Base-by-base conservation (phyloP, 2,329 filamentous ascomycete genomes). In the Fusarium camptoceras region DNA sequence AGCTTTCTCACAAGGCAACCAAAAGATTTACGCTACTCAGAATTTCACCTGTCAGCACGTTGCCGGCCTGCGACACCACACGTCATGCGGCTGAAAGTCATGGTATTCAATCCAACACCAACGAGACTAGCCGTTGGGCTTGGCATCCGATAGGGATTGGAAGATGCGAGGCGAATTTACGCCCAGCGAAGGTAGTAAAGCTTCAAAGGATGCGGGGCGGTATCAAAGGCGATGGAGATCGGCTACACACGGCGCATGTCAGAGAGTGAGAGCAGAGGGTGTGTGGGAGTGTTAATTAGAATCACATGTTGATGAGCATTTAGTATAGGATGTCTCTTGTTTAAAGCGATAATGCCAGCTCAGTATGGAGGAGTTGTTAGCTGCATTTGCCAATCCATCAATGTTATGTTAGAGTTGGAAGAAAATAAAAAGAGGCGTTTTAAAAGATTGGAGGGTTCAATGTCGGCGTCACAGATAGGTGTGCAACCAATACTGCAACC, bases 181-280 rank as follows among this genome's bases (percentile, higher is more conserved):
- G 68, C 67, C 68, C 68, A 58, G 59, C 63, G 44, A 68, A 51
- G 28, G 50, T 56, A 59, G 30, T 64, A 59, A 71, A 60, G 64
- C 28, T 50, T 48, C 51, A 50, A 39, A 63, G 57, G 59, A 61
- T 48, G 55, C 27, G 44, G 37, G 55, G 64, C 55, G 37, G 59
- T 55, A 56, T 60, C 59, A 54, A 66, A 72, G 55, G 37, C 49
- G 43, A 63, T 68, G 55, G 63, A 56, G 41, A 50, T 54, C 73
- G 73, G 73, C 64, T 75, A 75, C 67, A 61, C 41, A 68, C 71
- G 73, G 67, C 71, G 66, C 64, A 71, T 46, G 63, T 28, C 30
- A 46, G 49, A 27, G 22, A 66, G 30, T 20, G 30, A 49, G 34
- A 37, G 34, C 18, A 31, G 55, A 51, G 41, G 55, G 57, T n/a